Conservation (phyloP, 176 grass and related monocot genomes). For the Phyllostachys edulis region DNA sequence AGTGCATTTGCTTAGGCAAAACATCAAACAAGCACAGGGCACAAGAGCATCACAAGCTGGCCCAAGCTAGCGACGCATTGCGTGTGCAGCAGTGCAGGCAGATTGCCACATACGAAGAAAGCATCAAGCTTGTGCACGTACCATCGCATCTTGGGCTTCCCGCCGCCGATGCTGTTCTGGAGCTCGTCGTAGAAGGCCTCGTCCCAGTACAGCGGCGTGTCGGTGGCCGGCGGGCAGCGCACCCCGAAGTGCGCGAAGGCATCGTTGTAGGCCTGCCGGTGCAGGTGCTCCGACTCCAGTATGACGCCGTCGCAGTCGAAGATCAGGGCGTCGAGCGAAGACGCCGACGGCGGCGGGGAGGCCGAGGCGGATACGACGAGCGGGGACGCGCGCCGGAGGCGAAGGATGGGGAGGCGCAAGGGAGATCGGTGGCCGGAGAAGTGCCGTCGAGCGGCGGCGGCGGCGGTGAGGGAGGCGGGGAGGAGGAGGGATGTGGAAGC, state of each 20-base stretch:
- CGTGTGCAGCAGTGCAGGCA: not conserved
- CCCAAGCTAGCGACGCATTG: not conserved
- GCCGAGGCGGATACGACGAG: conserved; percentile 41
- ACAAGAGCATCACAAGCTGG: not conserved
- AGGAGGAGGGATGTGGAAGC: conserved; percentile 48
- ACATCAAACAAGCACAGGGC: not conserved
- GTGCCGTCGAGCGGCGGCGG: not conserved
- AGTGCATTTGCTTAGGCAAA: not conserved
- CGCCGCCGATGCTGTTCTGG: conserved; percentile 88
- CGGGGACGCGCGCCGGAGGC: conserved; percentile 10
- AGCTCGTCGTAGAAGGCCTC: conserved; percentile 79
- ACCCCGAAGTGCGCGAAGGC: conserved; percentile 81
- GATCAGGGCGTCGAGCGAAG: conserved; percentile 69
- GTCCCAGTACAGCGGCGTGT: conserved; percentile 58
- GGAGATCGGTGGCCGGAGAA: not conserved
- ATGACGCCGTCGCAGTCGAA: conserved; percentile 97
- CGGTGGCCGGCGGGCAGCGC: conserved; percentile 50
- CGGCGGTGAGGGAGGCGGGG: not conserved
- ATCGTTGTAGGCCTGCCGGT: conserved; percentile 92
- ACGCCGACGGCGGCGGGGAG: too few relatives aligned
- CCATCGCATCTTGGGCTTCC: conserved; percentile 99
- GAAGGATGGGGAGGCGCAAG: not conserved
- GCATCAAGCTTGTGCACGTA: conserved; percentile 17
- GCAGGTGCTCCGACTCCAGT: conserved; percentile 95
- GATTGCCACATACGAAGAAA: not conserved